Conservation (phyloP, 2,329 filamentous ascomycete genomes). For the Alternaria triticimaculans region DNA sequence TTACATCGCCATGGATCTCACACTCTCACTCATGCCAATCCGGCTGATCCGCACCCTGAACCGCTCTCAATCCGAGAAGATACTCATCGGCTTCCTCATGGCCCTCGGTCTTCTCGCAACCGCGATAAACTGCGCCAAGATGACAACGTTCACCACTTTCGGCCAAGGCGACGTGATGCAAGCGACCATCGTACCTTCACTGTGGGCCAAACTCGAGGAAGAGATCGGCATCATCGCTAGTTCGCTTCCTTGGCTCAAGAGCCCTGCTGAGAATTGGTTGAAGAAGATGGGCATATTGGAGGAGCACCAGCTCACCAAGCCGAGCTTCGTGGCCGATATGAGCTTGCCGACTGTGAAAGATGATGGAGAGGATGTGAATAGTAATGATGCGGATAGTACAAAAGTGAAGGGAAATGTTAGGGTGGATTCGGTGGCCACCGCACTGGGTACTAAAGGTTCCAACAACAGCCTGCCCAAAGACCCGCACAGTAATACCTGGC, state of each 20-base stretch:
- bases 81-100: constrained; percentile 34
- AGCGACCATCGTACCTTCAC: constrained; percentile 30
- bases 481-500: background rate
- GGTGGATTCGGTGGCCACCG: constrained; percentile 22
- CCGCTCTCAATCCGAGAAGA: constrained; percentile 28
- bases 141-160: constrained; percentile 32
- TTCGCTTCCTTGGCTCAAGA: constrained; percentile 33
- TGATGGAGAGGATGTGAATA: constrained; percentile 9
- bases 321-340: constrained; percentile 27
- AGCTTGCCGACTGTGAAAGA: constrained; percentile 8
- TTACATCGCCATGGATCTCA: constrained; percentile 36
- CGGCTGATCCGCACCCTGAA: constrained; percentile 29
- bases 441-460: constrained; percentile 15
- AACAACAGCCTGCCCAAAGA: background rate
- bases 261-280: constrained; percentile 24
- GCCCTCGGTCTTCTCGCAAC: constrained; percentile 34
- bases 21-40: constrained; percentile 35
- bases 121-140: constrained; percentile 27
- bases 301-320: constrained; percentile 21
- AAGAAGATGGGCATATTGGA: constrained; percentile 28
- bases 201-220: constrained; percentile 37
- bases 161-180: constrained; percentile 36
- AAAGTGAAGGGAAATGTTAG: constrained; percentile 14
- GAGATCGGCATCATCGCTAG: constrained; percentile 36
- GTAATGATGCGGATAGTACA: constrained; percentile 9